phyloP scores from a whole-genome alignment of 2,329 filamentous ascomycete genomes.

The Lachnellula suecica region DNA sequence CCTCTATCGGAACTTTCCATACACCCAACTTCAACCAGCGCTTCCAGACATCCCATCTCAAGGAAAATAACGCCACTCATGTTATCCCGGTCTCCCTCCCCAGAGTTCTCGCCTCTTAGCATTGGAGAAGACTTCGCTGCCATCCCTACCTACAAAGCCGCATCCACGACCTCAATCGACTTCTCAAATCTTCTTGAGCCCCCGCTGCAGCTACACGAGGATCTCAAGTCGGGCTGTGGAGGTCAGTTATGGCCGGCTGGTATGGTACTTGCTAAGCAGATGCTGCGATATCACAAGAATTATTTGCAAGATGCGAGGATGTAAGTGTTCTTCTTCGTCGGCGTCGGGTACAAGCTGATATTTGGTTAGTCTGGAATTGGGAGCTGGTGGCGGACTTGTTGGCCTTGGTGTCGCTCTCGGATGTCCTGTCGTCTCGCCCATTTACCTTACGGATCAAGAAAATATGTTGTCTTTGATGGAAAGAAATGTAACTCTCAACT shows the following conservation, averaged over 20 bases:
- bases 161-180: slow-evolving; percentile 50
- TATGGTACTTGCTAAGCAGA: slow-evolving; percentile 81
- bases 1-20: too few species aligned
- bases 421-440: slow-evolving; percentile 50
- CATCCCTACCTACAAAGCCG: slow-evolving; percentile 57
- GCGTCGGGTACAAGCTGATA: slow-evolving; percentile 4
- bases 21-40: too few species aligned
- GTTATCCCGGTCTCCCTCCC: slow-evolving; percentile 29
- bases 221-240: slow-evolving; percentile 84
- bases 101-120: slow-evolving; percentile 32
- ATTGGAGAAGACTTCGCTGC: slow-evolving; percentile 58
- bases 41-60: not conserved
- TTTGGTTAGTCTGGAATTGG: slow-evolving; percentile 75
- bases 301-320: slow-evolving; percentile 67
- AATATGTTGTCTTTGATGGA: slow-evolving; percentile 86
- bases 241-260: slow-evolving; percentile 95
- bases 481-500: slow-evolving; percentile 83
- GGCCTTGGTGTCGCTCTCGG: slow-evolving; percentile 62
- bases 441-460: slow-evolving; percentile 83
- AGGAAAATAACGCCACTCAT: slow-evolving; percentile 15
- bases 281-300: slow-evolving; percentile 72
- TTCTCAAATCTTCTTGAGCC: slow-evolving; percentile 74
- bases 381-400: slow-evolving; percentile 87
- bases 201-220: slow-evolving; percentile 77
- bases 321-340: slow-evolving; percentile 42